These are phyloP conservation scores for Adansonia grandidieri DNA, from an alignment of 441 rosid genomes.

Conservation along the genomic window DNA sequence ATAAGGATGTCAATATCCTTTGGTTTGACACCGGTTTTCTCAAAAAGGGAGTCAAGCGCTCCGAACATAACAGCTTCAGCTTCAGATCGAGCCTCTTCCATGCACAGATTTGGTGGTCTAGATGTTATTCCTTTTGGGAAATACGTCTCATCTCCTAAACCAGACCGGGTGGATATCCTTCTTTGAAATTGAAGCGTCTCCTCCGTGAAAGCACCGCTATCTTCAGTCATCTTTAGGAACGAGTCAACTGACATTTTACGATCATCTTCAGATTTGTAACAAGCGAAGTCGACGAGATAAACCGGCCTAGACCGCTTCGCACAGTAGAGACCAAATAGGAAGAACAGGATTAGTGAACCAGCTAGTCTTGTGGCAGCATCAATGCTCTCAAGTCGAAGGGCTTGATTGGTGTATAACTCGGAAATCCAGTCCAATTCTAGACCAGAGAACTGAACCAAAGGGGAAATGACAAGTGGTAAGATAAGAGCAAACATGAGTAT, in stretches of 20 bases:
- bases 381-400: conserved; percentile 46
- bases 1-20: conserved; percentile 74
- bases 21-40: conserved; percentile 73
- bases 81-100: conserved; percentile 78
- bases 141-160: conserved; percentile 81
- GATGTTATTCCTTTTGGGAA: conserved; percentile 66
- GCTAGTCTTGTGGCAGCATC: conserved; percentile 40
- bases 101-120: conserved; percentile 63
- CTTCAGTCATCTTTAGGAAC: conserved; percentile 70
- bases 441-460: conserved; percentile 55
- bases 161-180: conserved; percentile 62
- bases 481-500: conserved; percentile 40
- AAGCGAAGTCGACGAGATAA: conserved; percentile 76
- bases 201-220: conserved; percentile 53
- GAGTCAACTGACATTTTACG: conserved; percentile 62
- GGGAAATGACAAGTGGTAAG: conserved; percentile 48
- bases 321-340: conserved; percentile 48
- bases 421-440: conserved; percentile 44
- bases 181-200: conserved; percentile 66
- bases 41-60: conserved; percentile 72
- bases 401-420: conserved; percentile 49
- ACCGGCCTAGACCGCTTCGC: conserved; percentile 63
- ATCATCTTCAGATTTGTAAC: conserved; percentile 69
- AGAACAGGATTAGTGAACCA: conserved; percentile 38
- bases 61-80: conserved; percentile 76